Evolutionary conservation across 2,329 filamentous ascomycete species (phyloP), one percentile per base, ranked within the genome.

Genomic region (Penicillium sp.): DNA sequence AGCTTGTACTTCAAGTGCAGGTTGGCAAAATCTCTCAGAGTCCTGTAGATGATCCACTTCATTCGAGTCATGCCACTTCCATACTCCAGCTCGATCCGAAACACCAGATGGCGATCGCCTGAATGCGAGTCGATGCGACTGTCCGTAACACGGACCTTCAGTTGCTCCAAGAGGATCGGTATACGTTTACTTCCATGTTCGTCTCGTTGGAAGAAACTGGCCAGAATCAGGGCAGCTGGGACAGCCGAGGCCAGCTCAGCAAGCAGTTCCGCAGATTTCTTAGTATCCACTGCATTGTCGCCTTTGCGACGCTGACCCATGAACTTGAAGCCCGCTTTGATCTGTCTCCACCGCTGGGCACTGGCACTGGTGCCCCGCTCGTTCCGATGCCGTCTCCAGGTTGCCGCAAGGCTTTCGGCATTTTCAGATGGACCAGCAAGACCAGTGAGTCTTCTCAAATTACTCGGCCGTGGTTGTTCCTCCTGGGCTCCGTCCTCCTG

Each of bases 131-230:
- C 84, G 54, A 85, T 82, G 10, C 85, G 84, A 63, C 90, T 95
- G 64, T 96, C 90, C 8, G 85, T 87, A 53, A 99, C 88, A 51
- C 82, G 85, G 53, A 99, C 81, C 70, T 95, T 96, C 53, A 99
- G 80, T 74, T 99, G 94, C 71, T 99, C 94, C 6, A 99, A 81
- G 3, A 99, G 82, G 47, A 99, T 91, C 0, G 94, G 94, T 51
- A 99, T 96, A 53, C 92, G 86, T 74, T 90, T 94, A 72, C 95
- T 94, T 44, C 92, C 91, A 63, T 96, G 90, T 72, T 99, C 94
- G 63, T 99, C 94, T 51, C 94, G 83, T 74, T 97, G 94, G 63
- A 97, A 94, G 89, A 97, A 96, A 67, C 92, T 96, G 7, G 94
- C 94, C 46, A 99, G 77, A 72, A 99, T 95, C 52, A 99, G 78